phyloP scores from a whole-genome alignment of 2,329 filamentous ascomycete species.

The Magnaporthiopsis poae region DNA sequence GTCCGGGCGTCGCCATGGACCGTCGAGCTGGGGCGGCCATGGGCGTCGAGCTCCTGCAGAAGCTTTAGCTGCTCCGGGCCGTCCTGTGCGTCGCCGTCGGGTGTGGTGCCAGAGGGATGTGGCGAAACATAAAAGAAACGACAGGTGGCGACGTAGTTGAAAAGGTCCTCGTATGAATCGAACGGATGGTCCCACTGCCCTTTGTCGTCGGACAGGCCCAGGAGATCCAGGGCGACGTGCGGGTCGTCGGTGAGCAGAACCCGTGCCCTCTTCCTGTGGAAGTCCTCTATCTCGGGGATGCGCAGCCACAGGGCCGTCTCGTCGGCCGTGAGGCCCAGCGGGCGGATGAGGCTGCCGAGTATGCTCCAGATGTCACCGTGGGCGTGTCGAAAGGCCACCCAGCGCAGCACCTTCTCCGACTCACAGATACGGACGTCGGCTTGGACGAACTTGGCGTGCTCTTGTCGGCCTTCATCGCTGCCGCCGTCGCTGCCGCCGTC shows the following conservation, averaged over 20 bases:
- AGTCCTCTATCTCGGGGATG: constrained; percentile 55
- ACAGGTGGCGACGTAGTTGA: constrained; percentile 48
- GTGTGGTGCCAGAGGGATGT: not conserved
- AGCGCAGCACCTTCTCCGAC: constrained; percentile 36
- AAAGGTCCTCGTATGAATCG: constrained; percentile 42
- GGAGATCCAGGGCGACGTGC: constrained; percentile 45
- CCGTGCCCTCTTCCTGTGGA: constrained; percentile 45
- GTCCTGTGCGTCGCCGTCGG: constrained; percentile 11
- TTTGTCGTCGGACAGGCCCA: constrained; percentile 43
- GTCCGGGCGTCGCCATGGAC: not conserved
- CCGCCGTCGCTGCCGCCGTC: not conserved
- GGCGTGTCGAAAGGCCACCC: constrained; percentile 57
- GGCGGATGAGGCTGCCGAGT: constrained; percentile 55
- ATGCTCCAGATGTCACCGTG: constrained; percentile 65
- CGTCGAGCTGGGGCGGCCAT: not conserved
- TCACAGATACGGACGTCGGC: constrained; percentile 55
- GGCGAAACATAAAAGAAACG: constrained; percentile 44
- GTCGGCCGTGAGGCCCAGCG: constrained; percentile 56
- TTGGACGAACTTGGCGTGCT: constrained; percentile 42
- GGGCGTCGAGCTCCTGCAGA: not conserved
- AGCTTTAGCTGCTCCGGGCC: not conserved
- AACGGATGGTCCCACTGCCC: constrained; percentile 47
- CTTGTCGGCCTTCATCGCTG: constrained; percentile 8
- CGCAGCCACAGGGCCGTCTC: constrained; percentile 55
- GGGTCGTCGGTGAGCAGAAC: constrained; percentile 53